Evolutionary conservation across 768 basidiomycete species (phyloP), one percentile per base, ranked within the genome.

Genomic region (Pulveroboletus frians): DNA sequence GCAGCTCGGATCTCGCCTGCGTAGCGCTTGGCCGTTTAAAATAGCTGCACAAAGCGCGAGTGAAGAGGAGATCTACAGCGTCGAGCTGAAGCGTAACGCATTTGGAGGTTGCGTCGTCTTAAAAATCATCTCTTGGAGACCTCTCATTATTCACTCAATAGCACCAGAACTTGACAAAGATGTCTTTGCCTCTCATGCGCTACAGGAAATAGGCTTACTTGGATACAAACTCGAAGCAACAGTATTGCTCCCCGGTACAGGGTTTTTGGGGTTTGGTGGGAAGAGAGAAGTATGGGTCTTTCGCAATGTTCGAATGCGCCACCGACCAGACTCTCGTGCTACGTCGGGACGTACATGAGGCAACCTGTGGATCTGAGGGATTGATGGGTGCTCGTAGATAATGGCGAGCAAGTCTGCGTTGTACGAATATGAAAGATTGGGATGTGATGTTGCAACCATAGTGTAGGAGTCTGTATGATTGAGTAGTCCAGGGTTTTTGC

Each of bases 271-370:
- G 20, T 59, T 77, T 21, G 66, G 71, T 14, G 59, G 65, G 14
- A 73, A 75, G 49, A 77, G 73, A 57, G 85, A 88, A 62, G 57
- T 85, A 14, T 79, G 85, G 69, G 71, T 88, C 21, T 86, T 88
- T 71, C 76, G 76, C 55, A 72, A 81, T 43, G 56, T 46, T 34
- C 59, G 58, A 50, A 48, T 50, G 48, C 68, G 59, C 46, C 54
- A 67, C 46, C 57, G 65, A 44, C 39, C 62, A 17, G 68, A 66
- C 39, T 65, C 66, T 8, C 64, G 65, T 46, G 57, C 47, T 41
- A 37, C 54, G 7, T 59, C 63, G 3, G 60, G 57, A 17, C 58
- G 65, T 31, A 39, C 55, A 46, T 56, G 49, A 52, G 37, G 45
- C 26, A 41, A 29, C 18, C 48, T 29, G 1, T 21, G 20, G 32